Evolutionary conservation across 805 yeast genomes (phyloP).

Genomic region (Myxozyma melibiosi): DNA sequence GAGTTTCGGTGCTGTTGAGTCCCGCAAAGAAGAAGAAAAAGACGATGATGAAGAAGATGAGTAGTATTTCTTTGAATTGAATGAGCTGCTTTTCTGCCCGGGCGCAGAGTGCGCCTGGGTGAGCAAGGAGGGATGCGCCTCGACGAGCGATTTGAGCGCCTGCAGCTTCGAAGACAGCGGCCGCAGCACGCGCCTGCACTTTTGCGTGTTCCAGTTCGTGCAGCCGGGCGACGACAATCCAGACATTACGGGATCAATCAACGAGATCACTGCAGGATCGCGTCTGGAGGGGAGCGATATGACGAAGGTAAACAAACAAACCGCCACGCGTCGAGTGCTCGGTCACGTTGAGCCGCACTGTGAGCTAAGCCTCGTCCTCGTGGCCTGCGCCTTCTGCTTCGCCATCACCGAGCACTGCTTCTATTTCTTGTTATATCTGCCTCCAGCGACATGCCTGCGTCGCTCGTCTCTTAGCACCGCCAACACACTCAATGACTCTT

Average conservation of each 20-base stretch:
- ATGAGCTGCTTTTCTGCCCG: not conserved
- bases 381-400: not conserved
- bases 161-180: conserved; percentile 26
- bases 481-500: too few relatives aligned
- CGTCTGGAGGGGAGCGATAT: not conserved
- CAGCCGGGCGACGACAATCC: conserved; percentile 7
- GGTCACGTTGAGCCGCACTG: not conserved
- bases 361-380: not conserved
- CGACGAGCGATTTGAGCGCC: conserved; percentile 11
- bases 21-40: too few relatives aligned
- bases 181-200: conserved; percentile 27
- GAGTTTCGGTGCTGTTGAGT: not conserved
- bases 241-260: not conserved
- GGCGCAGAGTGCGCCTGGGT: not conserved
- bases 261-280: too few relatives aligned
- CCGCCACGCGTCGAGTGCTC: not conserved
- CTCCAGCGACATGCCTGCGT: too few relatives aligned
- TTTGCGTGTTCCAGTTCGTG: conserved; percentile 29
- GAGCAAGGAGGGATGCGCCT: conserved; percentile 23
- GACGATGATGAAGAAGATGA: too few relatives aligned
- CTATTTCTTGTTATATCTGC: too few relatives aligned
- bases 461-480: too few relatives aligned
- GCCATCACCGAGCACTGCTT: too few relatives aligned
- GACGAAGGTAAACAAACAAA: not conserved
- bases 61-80: not conserved